phyloP scores from a whole-genome alignment of 225 moss, liverwort and hornwort genomes.

The Rhytidiadelphus loreus region DNA sequence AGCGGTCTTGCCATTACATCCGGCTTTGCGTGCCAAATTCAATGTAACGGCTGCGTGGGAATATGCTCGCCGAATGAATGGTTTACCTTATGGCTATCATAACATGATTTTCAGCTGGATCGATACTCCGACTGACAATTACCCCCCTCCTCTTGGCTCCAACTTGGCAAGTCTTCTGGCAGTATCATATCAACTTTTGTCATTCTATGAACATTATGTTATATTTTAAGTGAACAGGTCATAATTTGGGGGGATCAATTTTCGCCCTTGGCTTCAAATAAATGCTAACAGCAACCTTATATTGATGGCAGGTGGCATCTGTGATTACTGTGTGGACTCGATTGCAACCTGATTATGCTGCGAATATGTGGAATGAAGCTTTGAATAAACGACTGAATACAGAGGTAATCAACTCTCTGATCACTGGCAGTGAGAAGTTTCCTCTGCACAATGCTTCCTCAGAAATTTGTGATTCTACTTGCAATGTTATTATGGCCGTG shows the following conservation, averaged over 20 bases:
- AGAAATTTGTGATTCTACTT: background rate
- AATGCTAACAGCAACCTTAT: background rate
- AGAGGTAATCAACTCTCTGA: constrained; percentile 25
- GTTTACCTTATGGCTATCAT: constrained; percentile 52
- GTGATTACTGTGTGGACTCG: constrained; percentile 88
- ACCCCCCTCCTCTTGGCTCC: constrained; percentile 47
- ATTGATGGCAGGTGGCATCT: constrained; percentile 54
- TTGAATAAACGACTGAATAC: constrained; percentile 92
- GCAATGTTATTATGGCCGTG: background rate
- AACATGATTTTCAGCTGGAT: constrained; percentile 69
- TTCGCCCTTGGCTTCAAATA: background rate
- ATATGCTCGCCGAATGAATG: constrained; percentile 48
- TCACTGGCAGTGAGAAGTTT: background rate
- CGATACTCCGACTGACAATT: constrained; percentile 42
- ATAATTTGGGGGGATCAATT: background rate
- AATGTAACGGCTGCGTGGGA: constrained; percentile 50
- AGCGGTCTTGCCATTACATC: constrained; percentile 49
- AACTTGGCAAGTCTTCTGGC: constrained; percentile 28
- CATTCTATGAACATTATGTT: background rate
- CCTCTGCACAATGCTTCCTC: background rate
- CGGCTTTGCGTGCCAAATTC: constrained; percentile 40
- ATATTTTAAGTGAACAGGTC: background rate
- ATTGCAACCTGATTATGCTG: constrained; percentile 79
- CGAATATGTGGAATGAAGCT: constrained; percentile 99
- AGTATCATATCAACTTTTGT: background rate